Evolutionary conservation across 306 rosid species (phyloP).

Genomic region (Acacia acuminata): DNA sequence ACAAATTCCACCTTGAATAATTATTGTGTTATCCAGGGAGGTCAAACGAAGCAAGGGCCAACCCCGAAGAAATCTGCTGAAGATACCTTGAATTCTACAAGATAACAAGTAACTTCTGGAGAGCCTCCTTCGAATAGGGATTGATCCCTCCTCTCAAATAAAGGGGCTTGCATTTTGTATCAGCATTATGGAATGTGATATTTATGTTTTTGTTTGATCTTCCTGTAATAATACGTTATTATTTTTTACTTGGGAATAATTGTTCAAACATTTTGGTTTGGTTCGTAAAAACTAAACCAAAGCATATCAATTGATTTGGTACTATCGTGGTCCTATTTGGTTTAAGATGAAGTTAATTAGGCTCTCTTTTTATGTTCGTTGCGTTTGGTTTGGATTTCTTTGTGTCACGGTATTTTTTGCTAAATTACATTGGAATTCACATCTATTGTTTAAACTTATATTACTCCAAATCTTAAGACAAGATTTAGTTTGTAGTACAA

Average conservation of each 20-base stretch:
- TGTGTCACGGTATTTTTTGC: too few species aligned
- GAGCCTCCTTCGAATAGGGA: constrained; percentile 35
- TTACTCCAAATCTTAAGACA: too few species aligned
- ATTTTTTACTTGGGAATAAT: not conserved
- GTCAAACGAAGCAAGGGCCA: constrained; percentile 60
- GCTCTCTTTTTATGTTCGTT: not conserved
- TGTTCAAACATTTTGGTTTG: not conserved
- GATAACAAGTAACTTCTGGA: constrained; percentile 32
- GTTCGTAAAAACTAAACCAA: not conserved
- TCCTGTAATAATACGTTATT: not conserved
- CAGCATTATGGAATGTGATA: not conserved
- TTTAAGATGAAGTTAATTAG: not conserved
- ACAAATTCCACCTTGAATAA: not conserved
- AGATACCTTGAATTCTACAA: constrained; percentile 37
- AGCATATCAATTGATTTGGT: not conserved
- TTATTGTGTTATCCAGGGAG: constrained; percentile 46
- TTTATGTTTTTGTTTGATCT: not conserved
- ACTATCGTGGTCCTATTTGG: not conserved
- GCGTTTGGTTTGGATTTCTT: not conserved
- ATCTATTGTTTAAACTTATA: too few species aligned
- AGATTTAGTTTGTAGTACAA: too few species aligned
- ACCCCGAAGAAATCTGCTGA: constrained; percentile 53
- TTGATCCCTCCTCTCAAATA: not conserved
- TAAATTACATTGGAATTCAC: too few species aligned
- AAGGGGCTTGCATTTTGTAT: not conserved